A percentile compares a stretch with the other conserved stretches of the same genome.
Evolutionary conservation across 2,329 filamentous ascomycete species (phyloP).

Genomic region (Fusarium praegraminearum): DNA sequence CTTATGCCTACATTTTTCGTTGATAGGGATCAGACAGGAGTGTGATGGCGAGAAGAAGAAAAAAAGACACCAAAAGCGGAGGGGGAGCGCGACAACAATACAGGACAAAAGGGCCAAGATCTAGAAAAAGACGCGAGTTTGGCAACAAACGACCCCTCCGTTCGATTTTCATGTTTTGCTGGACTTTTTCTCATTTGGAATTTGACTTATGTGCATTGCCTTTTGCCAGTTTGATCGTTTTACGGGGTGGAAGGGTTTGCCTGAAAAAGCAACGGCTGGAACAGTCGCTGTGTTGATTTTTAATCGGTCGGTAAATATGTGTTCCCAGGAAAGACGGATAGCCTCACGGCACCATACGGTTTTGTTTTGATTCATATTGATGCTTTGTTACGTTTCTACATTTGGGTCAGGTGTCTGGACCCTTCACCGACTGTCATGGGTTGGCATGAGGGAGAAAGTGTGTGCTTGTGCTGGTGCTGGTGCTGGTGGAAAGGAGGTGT

Average conservation of each 20-base stretch:
- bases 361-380: slow-evolving; percentile 43
- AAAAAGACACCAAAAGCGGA: slow-evolving; percentile 26
- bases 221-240: slow-evolving; percentile 28
- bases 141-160: slow-evolving; percentile 49
- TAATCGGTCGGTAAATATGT: slow-evolving; percentile 47
- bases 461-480: background rate
- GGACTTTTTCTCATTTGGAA: slow-evolving; percentile 21
- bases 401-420: slow-evolving; percentile 23
- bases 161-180: slow-evolving; percentile 33
- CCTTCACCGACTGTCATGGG: slow-evolving; percentile 4
- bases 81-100: slow-evolving; percentile 36
- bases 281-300: slow-evolving; percentile 39
- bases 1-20: slow-evolving; percentile 33
- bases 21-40: slow-evolving; percentile 39
- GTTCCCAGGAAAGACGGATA: slow-evolving; percentile 53
- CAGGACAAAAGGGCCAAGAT: slow-evolving; percentile 38
- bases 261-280: slow-evolving; percentile 38
- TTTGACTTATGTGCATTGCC: slow-evolving; percentile 29
- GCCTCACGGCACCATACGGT: slow-evolving; percentile 55
- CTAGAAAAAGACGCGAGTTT: slow-evolving; percentile 50
- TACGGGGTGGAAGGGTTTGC: slow-evolving; percentile 22
- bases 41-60: slow-evolving; percentile 20
- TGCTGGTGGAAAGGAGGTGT: background rate
- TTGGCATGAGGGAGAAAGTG: slow-evolving; percentile 13
- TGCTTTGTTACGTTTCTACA: slow-evolving; percentile 37